phyloP scores from a whole-genome alignment of 345 rosid genomes.

The Rhizophora mangle region DNA sequence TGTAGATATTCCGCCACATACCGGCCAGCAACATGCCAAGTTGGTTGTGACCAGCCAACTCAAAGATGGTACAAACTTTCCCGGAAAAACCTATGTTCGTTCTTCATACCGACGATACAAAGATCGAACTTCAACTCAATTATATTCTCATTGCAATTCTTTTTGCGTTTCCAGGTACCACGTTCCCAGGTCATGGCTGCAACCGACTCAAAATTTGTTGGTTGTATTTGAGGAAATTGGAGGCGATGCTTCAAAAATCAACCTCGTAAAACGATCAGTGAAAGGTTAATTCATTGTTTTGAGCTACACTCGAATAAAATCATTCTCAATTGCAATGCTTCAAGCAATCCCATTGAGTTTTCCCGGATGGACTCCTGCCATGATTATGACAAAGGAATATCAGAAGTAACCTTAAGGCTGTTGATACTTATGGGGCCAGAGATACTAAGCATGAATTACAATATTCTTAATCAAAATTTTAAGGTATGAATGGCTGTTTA shows the following conservation, averaged over 20 bases:
- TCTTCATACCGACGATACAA: not conserved
- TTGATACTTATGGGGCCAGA: too few relatives aligned
- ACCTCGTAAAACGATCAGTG: conserved; percentile 21
- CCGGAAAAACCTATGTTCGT: not conserved
- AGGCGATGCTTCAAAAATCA: conserved; percentile 20
- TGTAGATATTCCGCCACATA: conserved; percentile 20
- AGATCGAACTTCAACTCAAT: not conserved
- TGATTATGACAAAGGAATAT: too few relatives aligned
- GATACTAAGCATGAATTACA: too few relatives aligned
- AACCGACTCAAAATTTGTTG: conserved; percentile 19
- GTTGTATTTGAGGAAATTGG: conserved; percentile 27
- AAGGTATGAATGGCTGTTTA: too few relatives aligned
- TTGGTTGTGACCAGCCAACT: conserved; percentile 30
- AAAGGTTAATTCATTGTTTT: not conserved
- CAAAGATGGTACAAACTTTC: conserved; percentile 19
- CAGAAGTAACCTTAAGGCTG: too few relatives aligned
- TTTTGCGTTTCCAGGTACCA: conserved; percentile 24
- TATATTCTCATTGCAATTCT: not conserved
- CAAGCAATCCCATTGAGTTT: not conserved
- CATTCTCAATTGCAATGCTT: not conserved
- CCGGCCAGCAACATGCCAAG: conserved; percentile 20
- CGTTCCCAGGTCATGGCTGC: conserved; percentile 29
- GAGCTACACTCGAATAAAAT: not conserved
- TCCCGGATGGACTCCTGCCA: too few relatives aligned
- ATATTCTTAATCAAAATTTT: too few relatives aligned